Conservation (phyloP, 441 rosid genomes). For the Croton laevigatus region DNA sequence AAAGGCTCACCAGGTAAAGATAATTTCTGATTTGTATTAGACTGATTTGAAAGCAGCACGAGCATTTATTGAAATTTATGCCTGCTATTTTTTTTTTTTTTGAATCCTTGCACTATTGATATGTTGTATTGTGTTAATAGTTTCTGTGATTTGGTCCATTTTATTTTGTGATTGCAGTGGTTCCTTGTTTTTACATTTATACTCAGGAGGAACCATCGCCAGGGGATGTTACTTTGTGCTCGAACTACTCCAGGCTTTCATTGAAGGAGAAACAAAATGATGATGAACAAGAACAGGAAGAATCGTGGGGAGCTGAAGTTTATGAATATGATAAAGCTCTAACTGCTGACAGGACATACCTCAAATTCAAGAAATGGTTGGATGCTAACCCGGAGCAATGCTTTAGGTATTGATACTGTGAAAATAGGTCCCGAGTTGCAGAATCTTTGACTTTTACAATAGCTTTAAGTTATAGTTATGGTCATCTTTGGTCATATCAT, state of each 20-base stretch:
- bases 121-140: neutral
- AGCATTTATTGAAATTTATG: neutral
- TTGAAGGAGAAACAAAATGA: conserved; percentile 42
- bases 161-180: conserved; percentile 39
- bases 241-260: conserved; percentile 44
- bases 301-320: conserved; percentile 63
- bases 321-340: conserved; percentile 85
- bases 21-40: neutral
- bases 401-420: conserved; percentile 55
- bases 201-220: conserved; percentile 43
- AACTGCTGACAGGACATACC: conserved; percentile 77
- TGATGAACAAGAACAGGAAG: conserved; percentile 47
- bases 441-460: conserved; percentile 4
- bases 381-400: conserved; percentile 84
- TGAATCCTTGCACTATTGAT: neutral
- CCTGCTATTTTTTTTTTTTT: neutral
- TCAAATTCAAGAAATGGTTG: conserved; percentile 78
- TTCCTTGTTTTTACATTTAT: conserved; percentile 91
- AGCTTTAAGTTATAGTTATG: neutral
- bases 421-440: neutral
- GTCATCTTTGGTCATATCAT: neutral
- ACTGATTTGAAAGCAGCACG: neutral
- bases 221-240: conserved; percentile 33
- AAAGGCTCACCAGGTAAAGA: conserved; percentile 39
- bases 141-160: neutral